A percentile compares a stretch with the other conserved stretches of the same genome.
Conservation (phyloP, 176 grass and related monocot species). For the Musa schizocarpa region DNA sequence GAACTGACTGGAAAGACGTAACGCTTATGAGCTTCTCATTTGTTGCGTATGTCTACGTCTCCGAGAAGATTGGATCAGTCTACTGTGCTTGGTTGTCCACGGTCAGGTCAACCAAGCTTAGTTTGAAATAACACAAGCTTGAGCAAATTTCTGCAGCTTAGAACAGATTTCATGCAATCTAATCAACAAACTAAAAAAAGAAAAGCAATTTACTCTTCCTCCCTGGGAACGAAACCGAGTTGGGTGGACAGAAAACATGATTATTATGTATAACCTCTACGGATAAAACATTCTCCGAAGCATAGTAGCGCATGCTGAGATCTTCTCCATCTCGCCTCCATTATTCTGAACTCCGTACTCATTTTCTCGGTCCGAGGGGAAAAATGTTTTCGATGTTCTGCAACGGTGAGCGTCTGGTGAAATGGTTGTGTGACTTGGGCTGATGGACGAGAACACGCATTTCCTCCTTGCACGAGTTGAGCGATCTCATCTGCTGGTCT, state of each 20-base stretch:
- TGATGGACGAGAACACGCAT: conserved; percentile 53
- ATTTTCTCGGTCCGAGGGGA: background rate
- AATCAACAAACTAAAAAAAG: no score
- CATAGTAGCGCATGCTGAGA: no score
- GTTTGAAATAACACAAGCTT: background rate
- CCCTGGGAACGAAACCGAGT: no score
- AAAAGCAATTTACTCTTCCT: no score
- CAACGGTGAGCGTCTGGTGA: conserved; percentile 43
- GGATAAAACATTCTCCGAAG: no score
- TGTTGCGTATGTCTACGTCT: conserved; percentile 78
- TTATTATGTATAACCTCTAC: no score
- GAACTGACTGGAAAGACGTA: conserved; percentile 64
- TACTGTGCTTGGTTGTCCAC: conserved; percentile 68
- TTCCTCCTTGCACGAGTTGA: conserved; percentile 46
- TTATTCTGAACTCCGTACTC: background rate
- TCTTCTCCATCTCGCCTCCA: no score
- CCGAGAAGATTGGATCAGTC: conserved; percentile 66
- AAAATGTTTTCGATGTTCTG: conserved; percentile 51
- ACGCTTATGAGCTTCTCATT: conserved; percentile 79
- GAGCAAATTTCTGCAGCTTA: no score
- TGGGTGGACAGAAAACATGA: no score
- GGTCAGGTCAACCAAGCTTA: conserved; percentile 31
- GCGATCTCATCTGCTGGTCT: conserved; percentile 12
- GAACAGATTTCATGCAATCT: no score
- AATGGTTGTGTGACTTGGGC: conserved; percentile 50